These are phyloP conservation scores for Coemansia sp. DNA, from an alignment of 192 early-diverging fungal genomes.

Conservation along the genomic window DNA sequence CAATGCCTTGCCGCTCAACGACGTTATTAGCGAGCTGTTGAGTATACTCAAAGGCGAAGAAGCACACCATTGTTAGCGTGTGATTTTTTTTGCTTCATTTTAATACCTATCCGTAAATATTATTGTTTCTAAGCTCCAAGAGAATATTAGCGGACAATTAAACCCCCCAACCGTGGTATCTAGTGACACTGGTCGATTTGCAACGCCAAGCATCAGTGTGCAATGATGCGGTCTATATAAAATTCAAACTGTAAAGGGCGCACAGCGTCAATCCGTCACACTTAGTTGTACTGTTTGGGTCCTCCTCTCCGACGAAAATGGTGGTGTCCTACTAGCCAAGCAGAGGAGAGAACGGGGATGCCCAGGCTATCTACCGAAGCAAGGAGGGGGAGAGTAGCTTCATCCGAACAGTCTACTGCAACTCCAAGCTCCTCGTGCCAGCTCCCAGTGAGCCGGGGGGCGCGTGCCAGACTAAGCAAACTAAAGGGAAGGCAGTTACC, in stretches of 20 bases:
- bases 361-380: neutral
- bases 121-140: neutral
- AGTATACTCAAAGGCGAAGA: conserved; percentile 27
- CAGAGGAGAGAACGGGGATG: neutral
- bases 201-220: neutral
- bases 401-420: neutral
- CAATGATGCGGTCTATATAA: neutral
- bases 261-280: neutral
- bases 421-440: neutral
- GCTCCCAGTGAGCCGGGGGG: neutral
- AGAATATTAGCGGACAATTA: neutral
- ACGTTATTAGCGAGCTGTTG: conserved; percentile 21
- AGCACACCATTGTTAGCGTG: neutral
- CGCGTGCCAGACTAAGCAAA: neutral
- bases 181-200: neutral
- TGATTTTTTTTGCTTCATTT: conserved; percentile 4
- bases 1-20: neutral
- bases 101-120: conserved; percentile 7
- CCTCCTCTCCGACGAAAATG: neutral
- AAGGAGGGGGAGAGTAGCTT: neutral
- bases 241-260: neutral
- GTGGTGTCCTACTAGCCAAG: neutral
- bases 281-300: neutral
- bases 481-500: neutral
- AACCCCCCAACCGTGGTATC: neutral